Base-by-base conservation (phyloP, 805 yeast genomes). In the Lachancea waltii region DNA sequence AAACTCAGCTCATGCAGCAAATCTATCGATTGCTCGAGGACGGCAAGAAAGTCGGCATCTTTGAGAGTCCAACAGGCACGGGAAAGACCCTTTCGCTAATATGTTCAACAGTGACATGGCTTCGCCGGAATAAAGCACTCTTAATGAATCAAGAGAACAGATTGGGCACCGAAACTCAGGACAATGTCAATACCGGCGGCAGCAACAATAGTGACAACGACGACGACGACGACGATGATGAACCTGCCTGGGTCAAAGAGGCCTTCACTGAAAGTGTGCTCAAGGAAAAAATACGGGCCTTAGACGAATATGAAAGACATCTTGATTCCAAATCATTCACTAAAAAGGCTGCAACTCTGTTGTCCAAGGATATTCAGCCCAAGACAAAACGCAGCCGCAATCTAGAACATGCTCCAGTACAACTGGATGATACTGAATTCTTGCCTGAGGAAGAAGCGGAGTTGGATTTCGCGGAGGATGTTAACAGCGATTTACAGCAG, bases 41-140 rank as follows among this genome's bases (percentile, higher is more conserved):
- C 3, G 65, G 67, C 4, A 65, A 68, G 8, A 85, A 82, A 53
- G 66, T 89, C 2, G 95, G 94, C 0, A 67, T 89, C 1, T 80
- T 89, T 51, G 97, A 89, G 56, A 81, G 92, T 41, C 97, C 97
- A 0, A 89, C 97, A 0, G 97, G 97, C 5, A 85, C 89, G 1
- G 97, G 97, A 3, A 89, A 89, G 59, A 87, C 97, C 0, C 64
- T 90, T 3, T 85, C 95, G 0, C 62, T 89, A 32, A 82, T 90
- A 3, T 90, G 97, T 54, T 75, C 94, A 0, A 67, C 90, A 0
- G 70, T 89, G 73, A 75, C 89, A 0, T 89, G 95, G 95, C 64
- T 89, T 23, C 58, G 90, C 40, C 68, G 74, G 15, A 60, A 70
- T 45, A 73, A 74, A 43, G 49, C 54, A 2, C 24, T 36, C 5